Evolutionary conservation across 371 early-diverging fungal genomes (phyloP), one percentile per base, ranked within the genome.

Genomic region (Mortierella sp.): DNA sequence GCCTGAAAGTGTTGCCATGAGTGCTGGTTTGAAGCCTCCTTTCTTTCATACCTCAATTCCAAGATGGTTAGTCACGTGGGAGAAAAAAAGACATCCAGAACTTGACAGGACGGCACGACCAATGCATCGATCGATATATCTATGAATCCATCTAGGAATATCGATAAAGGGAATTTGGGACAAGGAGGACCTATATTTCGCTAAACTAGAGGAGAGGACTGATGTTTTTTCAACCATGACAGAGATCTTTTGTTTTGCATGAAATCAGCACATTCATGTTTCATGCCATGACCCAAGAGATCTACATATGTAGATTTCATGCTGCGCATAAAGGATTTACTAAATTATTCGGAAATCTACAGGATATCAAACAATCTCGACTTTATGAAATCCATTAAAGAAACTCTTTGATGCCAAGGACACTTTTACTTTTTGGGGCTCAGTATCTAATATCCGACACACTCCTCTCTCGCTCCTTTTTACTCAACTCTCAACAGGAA

Each of bases 1-100:
- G 8, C 15, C 23, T 45, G 35, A n/a, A 17, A 56, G 26, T 13
- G 40, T 35, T 23, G 58, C 22, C 53, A 6, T 51, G 6, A 8
- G 53, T 28, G 26, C 2, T 22, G 17, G 2, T 26, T 51, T 5
- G 53, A 13, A 51, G 43, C 63, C 58, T 59, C 60, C 58, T 63
- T 63, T 45, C 70, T 59, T 57, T 63, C 57, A 49, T 59, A 58
- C 64, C 4, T 43, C 63, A 63, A 64, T 64, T 70, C 62, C 64
- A 64, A 64, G 54, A 70, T 64, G 65, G 64, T 70, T 64, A 64
- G 71, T 64, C 64, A 64, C 65, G 54, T 60, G 65, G 40, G 40
- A 5, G 13, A 9, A 4, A n/a, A n/a, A 15, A 12, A 32, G 23
- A 7, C n/a, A 64, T 64, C 54, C 53, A 35, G 29, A n/a, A 26